Percentiles rank a stretch among this genome's conserved stretches.
phyloP scores from a whole-genome alignment of 176 grass and related monocot genomes.

The Oryza meridionalis region DNA sequence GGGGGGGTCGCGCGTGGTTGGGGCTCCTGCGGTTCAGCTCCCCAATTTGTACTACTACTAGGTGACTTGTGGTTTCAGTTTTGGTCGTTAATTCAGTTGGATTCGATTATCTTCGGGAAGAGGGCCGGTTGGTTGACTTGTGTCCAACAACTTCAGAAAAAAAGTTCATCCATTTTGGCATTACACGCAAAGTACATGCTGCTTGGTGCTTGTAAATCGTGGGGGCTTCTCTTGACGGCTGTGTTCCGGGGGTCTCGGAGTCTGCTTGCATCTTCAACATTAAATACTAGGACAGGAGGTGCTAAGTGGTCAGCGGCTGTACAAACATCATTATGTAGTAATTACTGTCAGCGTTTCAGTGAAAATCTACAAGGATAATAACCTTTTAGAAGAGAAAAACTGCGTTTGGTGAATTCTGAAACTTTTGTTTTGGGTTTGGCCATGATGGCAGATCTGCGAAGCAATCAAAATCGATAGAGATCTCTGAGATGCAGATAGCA shows the following conservation, averaged over 20 bases:
- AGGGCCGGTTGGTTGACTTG: slow-evolving; percentile 31
- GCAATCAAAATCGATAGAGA: neutral
- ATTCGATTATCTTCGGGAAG: slow-evolving; percentile 18
- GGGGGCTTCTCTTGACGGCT: neutral
- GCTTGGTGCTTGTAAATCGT: neutral
- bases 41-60: neutral
- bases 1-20: neutral
- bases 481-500: neutral
- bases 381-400: neutral
- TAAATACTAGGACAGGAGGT: neutral
- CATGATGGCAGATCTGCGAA: neutral
- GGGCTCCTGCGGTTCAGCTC: neutral
- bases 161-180: neutral
- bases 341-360: neutral
- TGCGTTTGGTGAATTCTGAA: too few species aligned
- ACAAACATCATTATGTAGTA: neutral
- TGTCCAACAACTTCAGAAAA: neutral
- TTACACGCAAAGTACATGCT: slow-evolving; percentile 14
- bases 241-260: neutral
- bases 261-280: neutral
- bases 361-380: neutral
- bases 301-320: neutral
- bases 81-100: neutral
- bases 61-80: slow-evolving; percentile 8
- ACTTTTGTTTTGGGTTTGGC: neutral